Conservation (phyloP, 768 basidiomycete species). For the Symmetrospora coprosmae region DNA sequence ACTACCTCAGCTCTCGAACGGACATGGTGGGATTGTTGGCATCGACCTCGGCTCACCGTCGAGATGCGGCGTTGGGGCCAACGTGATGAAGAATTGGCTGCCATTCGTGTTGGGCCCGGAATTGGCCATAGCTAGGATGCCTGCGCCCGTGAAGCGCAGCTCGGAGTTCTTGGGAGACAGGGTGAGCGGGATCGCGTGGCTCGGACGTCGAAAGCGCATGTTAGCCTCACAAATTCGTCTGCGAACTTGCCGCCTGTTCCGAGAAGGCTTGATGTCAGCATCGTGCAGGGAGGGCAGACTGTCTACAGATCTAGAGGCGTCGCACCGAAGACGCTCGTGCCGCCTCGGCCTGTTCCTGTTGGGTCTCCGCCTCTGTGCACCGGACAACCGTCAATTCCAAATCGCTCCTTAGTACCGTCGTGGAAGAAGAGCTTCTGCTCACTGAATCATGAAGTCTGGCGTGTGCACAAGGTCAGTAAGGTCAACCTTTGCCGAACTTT, state of each 20-base stretch:
- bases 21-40: background rate
- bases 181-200: background rate
- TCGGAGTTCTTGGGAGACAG: conserved; percentile 48
- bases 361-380: conserved; percentile 55
- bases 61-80: conserved; percentile 29
- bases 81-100: conserved; percentile 36
- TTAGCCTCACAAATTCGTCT: conserved; percentile 46
- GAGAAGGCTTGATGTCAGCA: background rate
- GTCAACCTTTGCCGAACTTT: too few relatives aligned
- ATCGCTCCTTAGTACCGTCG: too few relatives aligned
- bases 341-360: conserved; percentile 81
- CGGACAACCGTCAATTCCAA: too few relatives aligned
- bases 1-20: conserved; percentile 36
- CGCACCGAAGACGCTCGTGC: conserved; percentile 37
- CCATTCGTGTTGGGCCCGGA: conserved; percentile 42
- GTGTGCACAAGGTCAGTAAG: conserved; percentile 20
- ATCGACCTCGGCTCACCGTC: conserved; percentile 20
- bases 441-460: conserved; percentile 98
- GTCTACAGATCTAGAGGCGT: conserved; percentile 70
- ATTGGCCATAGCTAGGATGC: conserved; percentile 57
- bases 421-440: conserved; percentile 15
- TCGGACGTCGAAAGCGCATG: conserved; percentile 43
- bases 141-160: conserved; percentile 84
- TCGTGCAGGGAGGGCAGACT: background rate
- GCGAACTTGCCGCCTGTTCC: conserved; percentile 34